Evolutionary conservation across 1,284 basidiomycete species (phyloP).

Genomic region (Anthracocystis walkeri): DNA sequence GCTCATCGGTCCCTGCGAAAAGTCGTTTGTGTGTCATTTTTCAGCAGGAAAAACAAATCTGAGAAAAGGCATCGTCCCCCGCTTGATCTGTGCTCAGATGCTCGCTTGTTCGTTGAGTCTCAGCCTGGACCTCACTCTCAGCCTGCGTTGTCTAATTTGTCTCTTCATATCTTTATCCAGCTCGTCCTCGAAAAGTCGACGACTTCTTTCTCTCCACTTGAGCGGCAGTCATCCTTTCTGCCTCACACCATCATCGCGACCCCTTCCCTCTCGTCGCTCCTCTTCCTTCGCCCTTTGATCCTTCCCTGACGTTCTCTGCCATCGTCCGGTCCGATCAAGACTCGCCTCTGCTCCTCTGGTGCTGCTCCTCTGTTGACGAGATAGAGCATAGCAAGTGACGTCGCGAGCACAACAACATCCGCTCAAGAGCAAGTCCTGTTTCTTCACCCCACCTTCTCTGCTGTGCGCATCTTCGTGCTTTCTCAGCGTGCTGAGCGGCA

Average conservation of each 20-base stretch:
- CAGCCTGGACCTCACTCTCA: background rate
- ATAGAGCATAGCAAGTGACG: slow-evolving; percentile 16
- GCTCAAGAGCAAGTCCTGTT: background rate
- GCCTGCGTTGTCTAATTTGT: slow-evolving; percentile 17
- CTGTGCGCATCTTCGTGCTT: background rate
- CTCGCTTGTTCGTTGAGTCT: background rate
- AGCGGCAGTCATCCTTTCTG: background rate
- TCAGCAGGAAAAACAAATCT: background rate
- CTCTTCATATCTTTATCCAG: background rate
- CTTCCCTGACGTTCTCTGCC: slow-evolving; percentile 16
- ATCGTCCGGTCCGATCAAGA: slow-evolving; percentile 14
- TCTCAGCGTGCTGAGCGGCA: background rate
- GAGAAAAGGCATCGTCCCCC: slow-evolving; percentile 5
- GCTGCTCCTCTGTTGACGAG: slow-evolving; percentile 18
- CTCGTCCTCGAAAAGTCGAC: background rate
- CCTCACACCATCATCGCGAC: slow-evolving; percentile 10
- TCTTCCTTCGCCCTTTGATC: background rate
- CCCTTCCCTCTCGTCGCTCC: slow-evolving; percentile 1
- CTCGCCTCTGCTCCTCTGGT: slow-evolving; percentile 8
- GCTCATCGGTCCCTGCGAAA: background rate
- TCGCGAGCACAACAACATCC: slow-evolving; percentile 4
- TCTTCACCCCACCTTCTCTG: background rate
- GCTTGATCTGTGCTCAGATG: slow-evolving; percentile 23
- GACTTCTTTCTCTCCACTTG: background rate
- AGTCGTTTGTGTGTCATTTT: background rate